phyloP scores from a whole-genome alignment of 495 filamentous ascomycete species.

The Xylaria acuta region DNA sequence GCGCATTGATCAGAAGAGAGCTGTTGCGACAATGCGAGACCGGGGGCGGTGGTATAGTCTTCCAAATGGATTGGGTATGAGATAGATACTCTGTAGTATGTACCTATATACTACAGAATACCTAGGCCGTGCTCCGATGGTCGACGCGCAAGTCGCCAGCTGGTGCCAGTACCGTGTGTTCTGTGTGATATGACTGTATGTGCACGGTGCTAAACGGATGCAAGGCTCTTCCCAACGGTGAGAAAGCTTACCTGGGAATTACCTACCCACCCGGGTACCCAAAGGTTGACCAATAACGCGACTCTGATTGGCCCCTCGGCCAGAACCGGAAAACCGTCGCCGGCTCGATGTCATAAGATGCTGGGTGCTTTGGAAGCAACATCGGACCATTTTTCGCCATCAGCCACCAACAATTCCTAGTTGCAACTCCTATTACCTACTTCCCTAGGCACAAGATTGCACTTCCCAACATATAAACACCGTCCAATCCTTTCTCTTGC shows the following conservation, averaged over 20 bases:
- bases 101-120: too few species aligned
- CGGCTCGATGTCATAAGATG: slow-evolving; percentile 49
- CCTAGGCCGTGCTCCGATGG: neutral
- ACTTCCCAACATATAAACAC: neutral
- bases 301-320: slow-evolving; percentile 49
- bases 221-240: neutral
- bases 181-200: neutral
- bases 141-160: neutral
- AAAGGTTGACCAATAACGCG: slow-evolving; percentile 39
- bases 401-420: slow-evolving; percentile 5
- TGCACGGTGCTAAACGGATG: neutral
- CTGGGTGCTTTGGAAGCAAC: slow-evolving; percentile 31
- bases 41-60: neutral
- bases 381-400: slow-evolving; percentile 27
- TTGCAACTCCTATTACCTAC: neutral
- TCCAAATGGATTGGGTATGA: too few species aligned
- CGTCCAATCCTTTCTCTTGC: neutral
- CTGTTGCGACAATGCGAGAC: neutral
- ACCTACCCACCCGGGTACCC: neutral
- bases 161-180: neutral
- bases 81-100: neutral
- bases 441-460: neutral
- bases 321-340: slow-evolving; percentile 39
- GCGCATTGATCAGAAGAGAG: slow-evolving; percentile 12
- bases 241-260: slow-evolving; percentile 14